These are phyloP conservation scores for Erigeron canadensis DNA, from an alignment of 129 eudicot species.

Conservation along the genomic window DNA sequence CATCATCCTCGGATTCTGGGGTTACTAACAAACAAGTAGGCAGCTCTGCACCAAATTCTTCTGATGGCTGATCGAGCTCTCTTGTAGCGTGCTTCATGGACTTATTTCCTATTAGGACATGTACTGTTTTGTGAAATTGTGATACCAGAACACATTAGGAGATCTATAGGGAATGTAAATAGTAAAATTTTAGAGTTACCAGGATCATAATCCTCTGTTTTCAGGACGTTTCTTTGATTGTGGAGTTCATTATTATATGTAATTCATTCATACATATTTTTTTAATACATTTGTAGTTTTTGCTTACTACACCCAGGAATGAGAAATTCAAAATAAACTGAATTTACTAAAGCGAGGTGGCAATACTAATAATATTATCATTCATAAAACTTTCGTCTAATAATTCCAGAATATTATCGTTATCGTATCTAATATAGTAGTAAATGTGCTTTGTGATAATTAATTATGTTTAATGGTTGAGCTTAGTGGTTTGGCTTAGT, in stretches of 20 bases:
- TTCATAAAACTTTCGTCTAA: no score
- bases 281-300: not conserved
- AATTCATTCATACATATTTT: not conserved
- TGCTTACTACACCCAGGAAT: not conserved
- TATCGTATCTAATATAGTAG: no score
- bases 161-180: conserved; percentile 58
- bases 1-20: conserved; percentile 47
- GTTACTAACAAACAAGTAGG: conserved; percentile 45
- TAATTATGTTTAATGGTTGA: no score
- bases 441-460: no score
- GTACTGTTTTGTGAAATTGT: not conserved
- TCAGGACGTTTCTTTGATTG: conserved; percentile 1
- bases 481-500: no score
- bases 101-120: not conserved
- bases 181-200: conserved; percentile 25
- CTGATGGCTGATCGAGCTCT: conserved; percentile 31
- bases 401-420: no score
- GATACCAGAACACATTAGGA: conserved; percentile 7
- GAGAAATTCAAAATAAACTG: no score
- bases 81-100: not conserved
- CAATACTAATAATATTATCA: no score
- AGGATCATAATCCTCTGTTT: conserved; percentile 16
- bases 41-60: conserved; percentile 37
- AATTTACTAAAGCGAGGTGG: no score
- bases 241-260: conserved; percentile 7